Evolutionary conservation across 495 filamentous ascomycete genomes (phyloP).

Genomic region (Lophiotrema nucula): DNA sequence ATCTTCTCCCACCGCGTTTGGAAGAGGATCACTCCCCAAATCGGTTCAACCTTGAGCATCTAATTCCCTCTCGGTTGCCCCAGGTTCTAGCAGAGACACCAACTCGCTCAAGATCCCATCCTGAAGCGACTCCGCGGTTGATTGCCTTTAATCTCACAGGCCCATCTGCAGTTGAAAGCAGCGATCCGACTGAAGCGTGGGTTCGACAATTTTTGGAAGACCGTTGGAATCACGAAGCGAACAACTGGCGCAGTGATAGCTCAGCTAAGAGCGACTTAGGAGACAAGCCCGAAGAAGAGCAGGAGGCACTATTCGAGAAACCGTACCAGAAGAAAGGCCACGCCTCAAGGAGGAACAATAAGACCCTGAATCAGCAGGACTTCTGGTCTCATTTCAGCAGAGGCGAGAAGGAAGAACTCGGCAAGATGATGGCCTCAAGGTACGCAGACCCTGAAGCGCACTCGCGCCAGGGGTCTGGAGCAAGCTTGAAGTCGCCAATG

Average conservation of each 20-base stretch:
- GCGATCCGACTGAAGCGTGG: slow-evolving; percentile 35
- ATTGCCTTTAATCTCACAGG: background rate
- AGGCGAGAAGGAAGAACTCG: slow-evolving; percentile 25
- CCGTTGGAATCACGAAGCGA: slow-evolving; percentile 30
- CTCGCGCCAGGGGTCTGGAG: slow-evolving; percentile 22
- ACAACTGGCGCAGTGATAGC: slow-evolving; percentile 37
- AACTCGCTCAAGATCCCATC: slow-evolving; percentile 12
- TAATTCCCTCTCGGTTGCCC: slow-evolving; percentile 40
- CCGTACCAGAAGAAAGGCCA: slow-evolving; percentile 30
- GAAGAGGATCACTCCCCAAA: slow-evolving; percentile 27
- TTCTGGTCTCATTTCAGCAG: slow-evolving; percentile 40
- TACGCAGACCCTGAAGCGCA: slow-evolving; percentile 26
- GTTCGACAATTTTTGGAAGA: slow-evolving; percentile 36
- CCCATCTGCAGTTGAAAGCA: background rate
- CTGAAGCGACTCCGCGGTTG: slow-evolving; percentile 18
- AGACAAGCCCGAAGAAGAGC: background rate
- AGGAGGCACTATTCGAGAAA: background rate
- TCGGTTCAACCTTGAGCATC: slow-evolving; percentile 36
- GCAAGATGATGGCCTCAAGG: slow-evolving; percentile 40
- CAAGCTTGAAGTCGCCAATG: slow-evolving; percentile 10
- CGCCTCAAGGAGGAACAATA: slow-evolving; percentile 36
- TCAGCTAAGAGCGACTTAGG: slow-evolving; percentile 27
- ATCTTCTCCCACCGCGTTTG: slow-evolving; percentile 31
- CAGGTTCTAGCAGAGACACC: slow-evolving; percentile 22
- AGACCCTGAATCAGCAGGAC: slow-evolving; percentile 41